Percentiles rank a stretch among this genome's conserved stretches.
phyloP scores from a whole-genome alignment of 2,329 filamentous ascomycete species.

The Clonostachys rosea region DNA sequence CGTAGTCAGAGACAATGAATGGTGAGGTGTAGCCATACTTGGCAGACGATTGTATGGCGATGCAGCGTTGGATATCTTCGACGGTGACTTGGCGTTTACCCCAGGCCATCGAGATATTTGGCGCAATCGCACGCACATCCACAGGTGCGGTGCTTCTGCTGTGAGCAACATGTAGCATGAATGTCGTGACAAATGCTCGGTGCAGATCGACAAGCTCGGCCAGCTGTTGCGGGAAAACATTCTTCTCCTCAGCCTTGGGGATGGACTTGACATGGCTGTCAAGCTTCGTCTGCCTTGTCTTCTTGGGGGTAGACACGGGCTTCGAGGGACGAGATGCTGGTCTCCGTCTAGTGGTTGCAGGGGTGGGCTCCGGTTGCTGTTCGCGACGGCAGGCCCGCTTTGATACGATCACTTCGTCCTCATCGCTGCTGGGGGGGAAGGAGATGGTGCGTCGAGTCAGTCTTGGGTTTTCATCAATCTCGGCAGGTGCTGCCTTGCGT shows the following conservation, averaged over 20 bases:
- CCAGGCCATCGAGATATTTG: slow-evolving; percentile 64
- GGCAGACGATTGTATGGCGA: slow-evolving; percentile 53
- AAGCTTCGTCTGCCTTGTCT: slow-evolving; percentile 24
- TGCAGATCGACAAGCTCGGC: slow-evolving; percentile 60
- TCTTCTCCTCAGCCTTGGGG: slow-evolving; percentile 8
- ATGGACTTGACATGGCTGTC: slow-evolving; percentile 31
- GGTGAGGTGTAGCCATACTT: slow-evolving; percentile 22
- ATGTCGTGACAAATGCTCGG: slow-evolving; percentile 61
- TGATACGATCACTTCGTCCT: slow-evolving; percentile 10
- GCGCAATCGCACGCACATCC: slow-evolving; percentile 57
- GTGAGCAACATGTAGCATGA: slow-evolving; percentile 66
- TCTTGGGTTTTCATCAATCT: slow-evolving; percentile 15
- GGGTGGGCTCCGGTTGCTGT: slow-evolving; percentile 7
- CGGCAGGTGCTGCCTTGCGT: slow-evolving; percentile 24
- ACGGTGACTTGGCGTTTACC: slow-evolving; percentile 63
- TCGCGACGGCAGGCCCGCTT: slow-evolving; percentile 21
- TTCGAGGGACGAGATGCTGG: slow-evolving; percentile 13
- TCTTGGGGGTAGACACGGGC: slow-evolving; percentile 13
- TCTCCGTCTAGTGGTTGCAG: slow-evolving; percentile 9
- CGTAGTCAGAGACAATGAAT: slow-evolving; percentile 45
- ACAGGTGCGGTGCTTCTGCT: slow-evolving; percentile 58
- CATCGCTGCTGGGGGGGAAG: slow-evolving; percentile 24
- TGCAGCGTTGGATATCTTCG: slow-evolving; percentile 61
- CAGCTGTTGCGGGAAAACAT: slow-evolving; percentile 44
- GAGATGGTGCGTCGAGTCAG: slow-evolving; percentile 19